Evolutionary conservation across 495 filamentous ascomycete genomes (phyloP).

Genomic region (Penicillium subrubescens): DNA sequence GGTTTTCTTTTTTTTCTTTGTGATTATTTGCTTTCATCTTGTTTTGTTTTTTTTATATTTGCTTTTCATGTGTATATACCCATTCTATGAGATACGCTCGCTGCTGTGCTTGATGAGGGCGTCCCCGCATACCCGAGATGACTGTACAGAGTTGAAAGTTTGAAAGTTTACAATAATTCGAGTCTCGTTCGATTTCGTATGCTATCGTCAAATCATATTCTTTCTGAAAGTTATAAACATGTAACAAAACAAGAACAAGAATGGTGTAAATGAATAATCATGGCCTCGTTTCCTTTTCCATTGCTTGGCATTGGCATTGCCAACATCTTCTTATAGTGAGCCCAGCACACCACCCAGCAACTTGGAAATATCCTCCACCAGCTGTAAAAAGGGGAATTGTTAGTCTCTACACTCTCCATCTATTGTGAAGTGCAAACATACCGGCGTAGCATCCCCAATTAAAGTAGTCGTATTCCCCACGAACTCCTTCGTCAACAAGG

Average conservation of each 20-base stretch:
- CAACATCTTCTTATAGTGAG: constrained; percentile 14
- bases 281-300: constrained; percentile 1
- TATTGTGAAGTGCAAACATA: constrained; percentile 28
- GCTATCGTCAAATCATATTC: constrained; percentile 8
- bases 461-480: constrained; percentile 50
- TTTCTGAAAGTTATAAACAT: neutral
- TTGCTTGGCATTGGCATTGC: neutral
- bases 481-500: constrained; percentile 35
- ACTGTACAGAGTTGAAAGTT: neutral
- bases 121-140: neutral
- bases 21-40: neutral
- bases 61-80: constrained; percentile 17
- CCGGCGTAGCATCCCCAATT: constrained; percentile 55
- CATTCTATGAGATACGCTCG: constrained; percentile 24
- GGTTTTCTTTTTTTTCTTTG: constrained; percentile 4
- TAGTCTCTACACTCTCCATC: neutral
- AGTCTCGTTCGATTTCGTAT: constrained; percentile 9
- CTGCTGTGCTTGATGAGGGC: constrained; percentile 7
- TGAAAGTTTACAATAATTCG: neutral
- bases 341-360: constrained; percentile 35
- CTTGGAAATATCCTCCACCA: constrained; percentile 38
- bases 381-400: constrained; percentile 12
- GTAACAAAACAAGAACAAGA: neutral
- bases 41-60: constrained; percentile 1
- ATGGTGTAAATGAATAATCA: neutral